These are phyloP conservation scores for Lavandula angustifolia DNA, from an alignment of 257 asterid genomes.

Conservation along the genomic window DNA sequence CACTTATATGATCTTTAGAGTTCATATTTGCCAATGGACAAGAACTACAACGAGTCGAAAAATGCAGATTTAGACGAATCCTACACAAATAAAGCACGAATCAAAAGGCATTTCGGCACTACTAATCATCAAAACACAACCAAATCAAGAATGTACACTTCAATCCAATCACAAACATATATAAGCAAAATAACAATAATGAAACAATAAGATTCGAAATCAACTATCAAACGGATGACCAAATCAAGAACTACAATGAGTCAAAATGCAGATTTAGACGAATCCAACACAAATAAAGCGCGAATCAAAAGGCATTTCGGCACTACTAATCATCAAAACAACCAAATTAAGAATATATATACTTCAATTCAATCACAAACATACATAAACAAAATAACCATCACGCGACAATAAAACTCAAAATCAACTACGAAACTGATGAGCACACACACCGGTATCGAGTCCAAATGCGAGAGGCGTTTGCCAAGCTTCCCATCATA, in stretches of 20 bases:
- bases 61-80: constrained; percentile 4
- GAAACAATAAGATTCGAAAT: constrained; percentile 14
- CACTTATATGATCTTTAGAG: too few species aligned
- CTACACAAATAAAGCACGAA: background rate
- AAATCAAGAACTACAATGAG: background rate
- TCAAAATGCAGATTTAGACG: background rate
- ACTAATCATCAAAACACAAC: constrained; percentile 11
- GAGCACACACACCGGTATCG: constrained; percentile 65
- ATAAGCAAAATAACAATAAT: constrained; percentile 14
- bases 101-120: background rate
- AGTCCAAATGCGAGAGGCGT: constrained; percentile 89
- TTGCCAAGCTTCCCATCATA: constrained; percentile 63
- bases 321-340: constrained; percentile 3
- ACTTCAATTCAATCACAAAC: constrained; percentile 13
- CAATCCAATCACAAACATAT: constrained; percentile 1
- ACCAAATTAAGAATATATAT: constrained; percentile 20
- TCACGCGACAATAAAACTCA: constrained; percentile 14
- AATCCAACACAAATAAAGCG: background rate
- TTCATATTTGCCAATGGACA: too few species aligned
- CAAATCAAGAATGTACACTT: constrained; percentile 25
- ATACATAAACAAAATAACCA: constrained; percentile 8
- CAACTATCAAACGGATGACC: background rate
- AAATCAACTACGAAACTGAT: constrained; percentile 1
- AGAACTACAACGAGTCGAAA: background rate
- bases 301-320: background rate